Evolutionary conservation across 139 green algal species (phyloP).

Genomic region (Volvox africanus): DNA sequence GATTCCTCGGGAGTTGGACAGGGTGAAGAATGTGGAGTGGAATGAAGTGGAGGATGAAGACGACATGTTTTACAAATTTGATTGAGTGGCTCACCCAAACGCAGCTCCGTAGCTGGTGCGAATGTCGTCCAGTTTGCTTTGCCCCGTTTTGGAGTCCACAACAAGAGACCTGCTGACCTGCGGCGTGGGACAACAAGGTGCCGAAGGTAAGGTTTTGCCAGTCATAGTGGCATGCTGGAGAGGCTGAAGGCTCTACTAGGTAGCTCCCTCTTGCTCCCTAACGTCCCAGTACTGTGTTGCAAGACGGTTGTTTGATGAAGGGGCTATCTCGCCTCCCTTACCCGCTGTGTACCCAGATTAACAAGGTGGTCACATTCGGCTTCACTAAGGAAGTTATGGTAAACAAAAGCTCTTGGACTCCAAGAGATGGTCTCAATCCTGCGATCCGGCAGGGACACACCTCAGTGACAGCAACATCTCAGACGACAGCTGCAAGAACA

Average conservation of each 20-base stretch:
- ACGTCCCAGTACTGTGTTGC: no score
- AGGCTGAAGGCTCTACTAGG: no score
- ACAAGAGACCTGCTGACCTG: constrained; percentile 70
- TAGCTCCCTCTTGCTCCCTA: no score
- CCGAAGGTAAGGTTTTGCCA: no score
- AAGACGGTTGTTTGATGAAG: no score
- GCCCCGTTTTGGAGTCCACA: constrained; percentile 68
- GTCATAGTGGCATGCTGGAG: no score
- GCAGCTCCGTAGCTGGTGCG: constrained; percentile 74
- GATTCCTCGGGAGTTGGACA: no score
- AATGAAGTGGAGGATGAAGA: no score
- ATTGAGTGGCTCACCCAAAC: constrained; percentile 54
- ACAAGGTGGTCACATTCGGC: constrained; percentile 53
- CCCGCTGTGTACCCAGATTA: background rate
- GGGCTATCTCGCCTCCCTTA: background rate
- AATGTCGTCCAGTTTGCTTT: constrained; percentile 66
- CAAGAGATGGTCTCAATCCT: constrained; percentile 50
- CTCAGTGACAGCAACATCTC: background rate
- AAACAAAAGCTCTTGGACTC: constrained; percentile 43
- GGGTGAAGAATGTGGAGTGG: no score
- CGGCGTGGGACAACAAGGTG: no score
- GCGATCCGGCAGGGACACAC: background rate
- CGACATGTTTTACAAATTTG: no score
- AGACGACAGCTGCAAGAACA: background rate
- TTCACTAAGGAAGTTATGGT: constrained; percentile 50